Percentiles rank a stretch among this genome's conserved stretches.
Evolutionary conservation across 345 rosid species (phyloP).

Genomic region (Trapa incisa): DNA sequence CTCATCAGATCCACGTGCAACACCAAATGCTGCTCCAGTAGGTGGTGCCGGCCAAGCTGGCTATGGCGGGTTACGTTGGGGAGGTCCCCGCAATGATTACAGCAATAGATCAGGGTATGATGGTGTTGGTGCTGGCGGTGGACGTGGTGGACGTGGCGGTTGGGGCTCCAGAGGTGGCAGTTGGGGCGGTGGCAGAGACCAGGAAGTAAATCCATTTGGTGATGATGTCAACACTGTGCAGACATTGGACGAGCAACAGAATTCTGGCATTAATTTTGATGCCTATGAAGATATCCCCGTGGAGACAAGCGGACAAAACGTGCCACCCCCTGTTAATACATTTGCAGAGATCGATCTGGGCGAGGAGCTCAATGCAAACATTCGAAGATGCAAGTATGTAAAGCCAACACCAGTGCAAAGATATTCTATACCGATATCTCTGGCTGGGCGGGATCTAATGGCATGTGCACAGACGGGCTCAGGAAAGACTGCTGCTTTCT

Average conservation of each 20-base stretch:
- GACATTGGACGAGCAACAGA: slow-evolving; percentile 49
- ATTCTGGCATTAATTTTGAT: slow-evolving; percentile 74
- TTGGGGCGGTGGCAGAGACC: slow-evolving; percentile 68
- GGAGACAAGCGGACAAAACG: slow-evolving; percentile 94
- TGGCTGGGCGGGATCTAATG: slow-evolving; percentile 87
- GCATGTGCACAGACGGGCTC: slow-evolving; percentile 99
- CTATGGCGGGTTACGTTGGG: slow-evolving; percentile 46
- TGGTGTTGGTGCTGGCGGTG: slow-evolving; percentile 37
- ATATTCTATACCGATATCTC: slow-evolving; percentile 74
- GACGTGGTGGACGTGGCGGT: slow-evolving; percentile 40
- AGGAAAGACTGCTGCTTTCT: slow-evolving; percentile 98
- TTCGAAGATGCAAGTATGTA: slow-evolving; percentile 86
- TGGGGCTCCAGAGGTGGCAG: slow-evolving; percentile 58
- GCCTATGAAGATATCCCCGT: slow-evolving; percentile 96
- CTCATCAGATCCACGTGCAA: slow-evolving; percentile 39
- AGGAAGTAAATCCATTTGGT: slow-evolving; percentile 88
- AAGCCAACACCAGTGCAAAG: slow-evolving; percentile 97
- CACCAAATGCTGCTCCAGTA: slow-evolving; percentile 29
- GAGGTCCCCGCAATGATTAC: slow-evolving; percentile 32
- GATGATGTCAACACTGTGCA: slow-evolving; percentile 44
- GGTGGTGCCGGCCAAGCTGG: slow-evolving; percentile 32
- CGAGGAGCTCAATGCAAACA: slow-evolving; percentile 72
- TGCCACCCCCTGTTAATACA: slow-evolving; percentile 78
- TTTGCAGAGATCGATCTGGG: slow-evolving; percentile 92
- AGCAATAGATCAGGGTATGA: slow-evolving; percentile 20